Evolutionary conservation across 148 eudicot species (phyloP), one percentile per base, ranked within the genome.

Genomic region (Tetragonia tetragonoides): DNA sequence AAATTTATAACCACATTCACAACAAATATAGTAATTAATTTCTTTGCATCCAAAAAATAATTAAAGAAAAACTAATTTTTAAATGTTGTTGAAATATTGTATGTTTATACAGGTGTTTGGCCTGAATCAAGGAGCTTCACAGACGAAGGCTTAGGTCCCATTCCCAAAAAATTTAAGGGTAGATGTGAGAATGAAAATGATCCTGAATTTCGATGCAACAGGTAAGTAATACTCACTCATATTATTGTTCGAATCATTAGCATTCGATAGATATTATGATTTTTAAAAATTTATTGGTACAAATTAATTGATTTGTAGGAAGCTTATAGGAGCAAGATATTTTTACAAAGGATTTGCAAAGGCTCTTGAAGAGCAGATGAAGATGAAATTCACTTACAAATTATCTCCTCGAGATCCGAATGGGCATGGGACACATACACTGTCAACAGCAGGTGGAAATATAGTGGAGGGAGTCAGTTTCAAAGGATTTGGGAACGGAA

Each of bases 281-380:
- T 28, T 28, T 28, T 28, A 28, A 28, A 28, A 28, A 28, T 28
- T 28, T 28, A 28, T 28, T 28, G 34, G 34, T 28, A 28, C 34
- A 28, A 28, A 28, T 28, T 28, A 28, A 28, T 15, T 14, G 16
- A 17, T 24, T 41, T 6, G 7, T 3, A 73, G 76, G 64, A 73
- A 73, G 76, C 66, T 73, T 10, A 73, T 60, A 21, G 76, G 76
- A 59, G 76, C 76, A 11, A 73, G 67, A 40, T 73, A 73, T 24
- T 73, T 40, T 53, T 59, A 40, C 34, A 73, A 59, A 59, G 67
- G 76, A 28, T 73, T 20, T 59, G 53, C 42, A 6, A 15, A 73
- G 41, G 1, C 17, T 37, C 11, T 59, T 56, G 34, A 28, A 28
- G 34, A 28, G 34, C 1, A 1, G 34, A 28, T 28, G 34, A 28